Conservation (phyloP, 2,329 filamentous ascomycete genomes). For the Colletotrichum acutatum region DNA sequence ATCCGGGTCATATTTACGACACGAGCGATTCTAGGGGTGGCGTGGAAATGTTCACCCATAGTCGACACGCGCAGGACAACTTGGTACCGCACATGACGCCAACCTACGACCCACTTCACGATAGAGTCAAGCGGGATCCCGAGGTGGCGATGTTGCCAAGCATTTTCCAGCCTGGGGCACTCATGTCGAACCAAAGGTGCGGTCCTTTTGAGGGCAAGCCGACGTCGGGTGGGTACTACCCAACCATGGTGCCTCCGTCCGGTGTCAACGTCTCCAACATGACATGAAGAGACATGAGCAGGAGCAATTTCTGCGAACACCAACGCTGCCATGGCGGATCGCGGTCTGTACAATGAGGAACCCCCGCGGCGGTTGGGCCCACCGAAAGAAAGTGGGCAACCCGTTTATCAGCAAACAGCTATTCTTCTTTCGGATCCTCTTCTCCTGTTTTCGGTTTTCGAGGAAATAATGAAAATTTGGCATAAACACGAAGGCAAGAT, state of each 20-base stretch:
- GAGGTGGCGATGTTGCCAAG: slow-evolving; percentile 58
- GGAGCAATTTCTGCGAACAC: slow-evolving; percentile 21
- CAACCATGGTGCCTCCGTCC: slow-evolving; percentile 59
- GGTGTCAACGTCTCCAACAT: slow-evolving; percentile 55
- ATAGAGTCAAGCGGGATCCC: slow-evolving; percentile 59
- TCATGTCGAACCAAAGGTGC: slow-evolving; percentile 53
- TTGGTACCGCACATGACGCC: slow-evolving; percentile 45
- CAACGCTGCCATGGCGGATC: background rate
- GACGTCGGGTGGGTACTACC: slow-evolving; percentile 64
- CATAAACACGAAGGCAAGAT: slow-evolving; percentile 14
- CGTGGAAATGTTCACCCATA: slow-evolving; percentile 62
- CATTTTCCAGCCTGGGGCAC: slow-evolving; percentile 55
- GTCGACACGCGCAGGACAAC: slow-evolving; percentile 48
- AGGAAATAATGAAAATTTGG: slow-evolving; percentile 9
- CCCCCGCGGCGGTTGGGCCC: background rate
- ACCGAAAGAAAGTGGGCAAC: background rate
- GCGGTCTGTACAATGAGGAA: background rate
- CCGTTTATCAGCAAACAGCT: background rate
- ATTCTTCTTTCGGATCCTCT: background rate
- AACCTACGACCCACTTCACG: slow-evolving; percentile 42
- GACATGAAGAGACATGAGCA: slow-evolving; percentile 6
- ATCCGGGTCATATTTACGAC: slow-evolving; percentile 62
- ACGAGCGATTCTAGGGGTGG: slow-evolving; percentile 47
- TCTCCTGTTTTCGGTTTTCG: background rate
- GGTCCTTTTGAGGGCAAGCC: slow-evolving; percentile 65